Percentiles rank a stretch among this genome's conserved stretches.
Conservation (phyloP, 768 basidiomycete genomes). For the Boletus rubroflammeus region DNA sequence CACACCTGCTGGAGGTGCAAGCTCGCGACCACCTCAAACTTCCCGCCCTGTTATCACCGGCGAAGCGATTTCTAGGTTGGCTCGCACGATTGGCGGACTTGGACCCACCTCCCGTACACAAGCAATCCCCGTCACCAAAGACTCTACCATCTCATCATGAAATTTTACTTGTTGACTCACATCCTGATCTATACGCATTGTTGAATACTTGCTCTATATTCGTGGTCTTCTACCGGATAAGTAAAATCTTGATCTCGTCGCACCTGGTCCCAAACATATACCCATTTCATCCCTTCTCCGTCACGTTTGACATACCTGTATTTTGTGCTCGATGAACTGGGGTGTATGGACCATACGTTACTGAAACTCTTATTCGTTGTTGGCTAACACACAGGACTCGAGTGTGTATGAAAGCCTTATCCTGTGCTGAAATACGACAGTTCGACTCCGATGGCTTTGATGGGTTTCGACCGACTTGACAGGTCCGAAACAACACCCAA, state of each 20-base stretch:
- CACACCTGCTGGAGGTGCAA: conserved; percentile 41
- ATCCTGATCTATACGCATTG: conserved; percentile 9
- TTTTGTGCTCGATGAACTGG: conserved; percentile 7
- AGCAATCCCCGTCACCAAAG: conserved; percentile 24
- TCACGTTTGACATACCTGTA: conserved; percentile 21
- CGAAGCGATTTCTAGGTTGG: conserved; percentile 65
- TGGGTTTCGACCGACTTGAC: conserved; percentile 78
- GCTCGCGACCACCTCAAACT: conserved; percentile 41
- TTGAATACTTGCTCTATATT: conserved; percentile 12
- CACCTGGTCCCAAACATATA: conserved; percentile 21
- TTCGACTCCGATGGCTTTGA: conserved; percentile 88
- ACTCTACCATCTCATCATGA: conserved; percentile 26
- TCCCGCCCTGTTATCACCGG: conserved; percentile 69
- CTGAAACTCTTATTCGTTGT: conserved; percentile 14
- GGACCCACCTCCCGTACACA: conserved; percentile 25
- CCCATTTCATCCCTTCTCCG: conserved; percentile 18
- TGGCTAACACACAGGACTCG: not conserved
- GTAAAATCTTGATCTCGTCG: conserved; percentile 11
- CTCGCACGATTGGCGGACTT: conserved; percentile 52
- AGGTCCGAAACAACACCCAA: conserved; percentile 91
- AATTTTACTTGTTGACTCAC: conserved; percentile 4
- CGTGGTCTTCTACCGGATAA: conserved; percentile 17
- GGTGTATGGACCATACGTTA: conserved; percentile 23
- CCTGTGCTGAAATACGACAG: conserved; percentile 86
- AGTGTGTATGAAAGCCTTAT: conserved; percentile 9